Base-by-base conservation (phyloP, 1,139 yeast genomes). In the Petasospora rhodanensis region DNA sequence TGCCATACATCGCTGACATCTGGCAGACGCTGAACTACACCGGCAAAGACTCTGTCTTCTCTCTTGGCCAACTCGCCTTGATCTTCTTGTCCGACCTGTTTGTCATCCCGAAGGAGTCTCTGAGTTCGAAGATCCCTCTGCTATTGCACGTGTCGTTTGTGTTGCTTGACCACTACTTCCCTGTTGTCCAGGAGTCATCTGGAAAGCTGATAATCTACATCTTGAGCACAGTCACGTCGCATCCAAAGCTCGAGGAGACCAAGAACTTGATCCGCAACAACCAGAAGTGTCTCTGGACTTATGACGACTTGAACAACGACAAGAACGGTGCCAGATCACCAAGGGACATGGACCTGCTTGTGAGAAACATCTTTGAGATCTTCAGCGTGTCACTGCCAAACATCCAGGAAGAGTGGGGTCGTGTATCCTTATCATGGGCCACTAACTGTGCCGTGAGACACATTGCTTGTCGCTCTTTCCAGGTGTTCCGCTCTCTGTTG, bases 361-460 rank as follows among this genome's bases (percentile, higher is more conserved):
- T 85, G 6, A 64, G 87, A 39, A 75, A 74, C 37, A 68, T 82
- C 3, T 54, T 87, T 24, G 72, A 69, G 18, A 68, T 83, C 2
- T 76, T 87, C 50, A 54, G 69, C 4, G 64, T 65, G 0, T 47
- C 59, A 1, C 57, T 61, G 7, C 76, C 79, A 1, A 68, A 66
- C 4, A 62, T 89, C 18, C 93, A 81, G 49, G 73, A 73, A 31
- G 81, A 79, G 34, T 86, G 98, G 98, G 81, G 95, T 32, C 64
- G 81, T 29, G 77, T 76, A 2, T 85, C 97, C 0, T 65, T 93
- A 29, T 70, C 71, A 23, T 93, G 98, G 98, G 97, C 98, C 0
- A 91, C 98, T 0, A 79, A 96, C 1, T 91, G 98, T 62, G 95
- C 97, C 3, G 98, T 91, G 0, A 72, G 97, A 50, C 99, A 93